These are phyloP conservation scores for Suillus plorans DNA, from an alignment of 768 basidiomycete species.

Conservation along the genomic window DNA sequence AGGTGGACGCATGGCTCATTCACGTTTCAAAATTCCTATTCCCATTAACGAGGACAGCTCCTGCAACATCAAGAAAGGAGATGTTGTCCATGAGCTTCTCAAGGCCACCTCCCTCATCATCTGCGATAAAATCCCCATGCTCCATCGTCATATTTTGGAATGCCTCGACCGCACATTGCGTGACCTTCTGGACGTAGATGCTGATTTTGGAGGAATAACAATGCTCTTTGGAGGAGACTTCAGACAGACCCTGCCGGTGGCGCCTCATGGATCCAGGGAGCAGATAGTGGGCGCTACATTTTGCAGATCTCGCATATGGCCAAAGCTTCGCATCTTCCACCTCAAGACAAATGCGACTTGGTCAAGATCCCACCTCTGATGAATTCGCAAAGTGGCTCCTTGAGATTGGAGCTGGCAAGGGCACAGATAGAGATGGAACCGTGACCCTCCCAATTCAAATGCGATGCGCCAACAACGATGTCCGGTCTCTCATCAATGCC, in stretches of 20 bases:
- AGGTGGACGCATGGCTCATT: conserved; percentile 12
- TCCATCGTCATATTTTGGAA: conserved; percentile 37
- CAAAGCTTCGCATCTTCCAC: conserved; percentile 27
- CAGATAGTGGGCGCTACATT: conserved; percentile 40
- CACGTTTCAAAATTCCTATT: conserved; percentile 47
- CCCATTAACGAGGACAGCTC: conserved; percentile 25
- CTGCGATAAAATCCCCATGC: conserved; percentile 43
- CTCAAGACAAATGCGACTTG: conserved; percentile 42
- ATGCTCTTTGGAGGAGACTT: conserved; percentile 51
- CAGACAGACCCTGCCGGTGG: conserved; percentile 46
- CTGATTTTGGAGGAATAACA: conserved; percentile 39
- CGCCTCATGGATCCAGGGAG: conserved; percentile 34
- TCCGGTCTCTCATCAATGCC: background rate
- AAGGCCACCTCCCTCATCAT: conserved; percentile 34
- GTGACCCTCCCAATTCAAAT: conserved; percentile 28
- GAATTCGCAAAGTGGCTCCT: conserved; percentile 38
- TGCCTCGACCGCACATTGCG: conserved; percentile 38
- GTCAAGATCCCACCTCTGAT: conserved; percentile 21
- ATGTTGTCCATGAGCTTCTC: conserved; percentile 33
- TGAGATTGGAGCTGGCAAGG: conserved; percentile 35
- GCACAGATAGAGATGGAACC: conserved; percentile 17
- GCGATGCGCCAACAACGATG: conserved; percentile 10
- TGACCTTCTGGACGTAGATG: conserved; percentile 30
- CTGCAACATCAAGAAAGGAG: conserved; percentile 36
- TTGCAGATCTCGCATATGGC: conserved; percentile 39